phyloP scores from a whole-genome alignment of 257 asterid species.

The Coffea eugenioides region DNA sequence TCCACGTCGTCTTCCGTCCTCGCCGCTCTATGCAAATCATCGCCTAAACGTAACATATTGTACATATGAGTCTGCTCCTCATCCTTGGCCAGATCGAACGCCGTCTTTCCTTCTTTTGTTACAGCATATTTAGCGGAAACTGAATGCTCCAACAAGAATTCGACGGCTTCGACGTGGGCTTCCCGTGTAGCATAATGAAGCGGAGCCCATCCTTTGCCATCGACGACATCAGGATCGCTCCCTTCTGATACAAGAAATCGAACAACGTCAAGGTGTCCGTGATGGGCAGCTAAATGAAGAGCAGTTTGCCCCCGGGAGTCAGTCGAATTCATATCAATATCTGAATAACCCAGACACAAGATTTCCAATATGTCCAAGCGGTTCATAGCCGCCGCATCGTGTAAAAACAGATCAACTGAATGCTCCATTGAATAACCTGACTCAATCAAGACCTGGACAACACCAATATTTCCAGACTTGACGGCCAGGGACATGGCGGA shows the following conservation, averaged over 20 bases:
- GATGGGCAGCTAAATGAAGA: conserved; percentile 53
- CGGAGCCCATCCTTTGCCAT: conserved; percentile 48
- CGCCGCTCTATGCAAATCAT: conserved; percentile 60
- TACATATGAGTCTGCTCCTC: conserved; percentile 39
- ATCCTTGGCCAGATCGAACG: conserved; percentile 51
- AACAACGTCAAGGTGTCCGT: conserved; percentile 41
- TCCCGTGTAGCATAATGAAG: conserved; percentile 53
- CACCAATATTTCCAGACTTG: conserved; percentile 40
- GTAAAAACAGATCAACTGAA: conserved; percentile 39
- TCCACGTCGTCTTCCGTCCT: conserved; percentile 37
- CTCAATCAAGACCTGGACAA: conserved; percentile 45
- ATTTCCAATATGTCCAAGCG: conserved; percentile 54
- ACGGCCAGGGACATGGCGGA: conserved; percentile 50
- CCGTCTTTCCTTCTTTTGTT: conserved; percentile 52
- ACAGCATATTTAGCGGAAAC: conserved; percentile 40
- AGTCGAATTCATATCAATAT: conserved; percentile 47
- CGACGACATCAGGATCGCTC: conserved; percentile 36
- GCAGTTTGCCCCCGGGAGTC: conserved; percentile 49
- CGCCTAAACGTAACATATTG: conserved; percentile 43
- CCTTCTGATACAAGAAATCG: conserved; percentile 52
- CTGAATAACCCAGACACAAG: conserved; percentile 39
- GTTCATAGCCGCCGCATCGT: conserved; percentile 41
- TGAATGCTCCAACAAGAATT: conserved; percentile 36
- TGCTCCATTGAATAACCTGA: conserved; percentile 41
- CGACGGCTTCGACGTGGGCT: conserved; percentile 44